phyloP scores from a whole-genome alignment of 345 rosid species.

The Microthlaspi erraticum region DNA sequence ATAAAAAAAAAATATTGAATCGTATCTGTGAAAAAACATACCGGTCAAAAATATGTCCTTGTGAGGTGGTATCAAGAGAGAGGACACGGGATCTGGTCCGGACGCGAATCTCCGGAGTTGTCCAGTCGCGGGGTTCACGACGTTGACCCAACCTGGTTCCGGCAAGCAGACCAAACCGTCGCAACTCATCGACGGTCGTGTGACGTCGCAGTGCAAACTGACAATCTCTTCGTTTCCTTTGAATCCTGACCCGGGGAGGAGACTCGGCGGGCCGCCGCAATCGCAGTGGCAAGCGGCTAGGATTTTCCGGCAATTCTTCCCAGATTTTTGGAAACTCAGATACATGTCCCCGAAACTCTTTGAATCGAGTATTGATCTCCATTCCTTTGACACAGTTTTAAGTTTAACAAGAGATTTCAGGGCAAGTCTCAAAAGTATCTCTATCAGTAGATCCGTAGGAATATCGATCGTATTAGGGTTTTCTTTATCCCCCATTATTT shows the following conservation, averaged over 20 bases:
- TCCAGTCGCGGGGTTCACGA: not conserved
- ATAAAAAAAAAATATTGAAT: too few relatives aligned
- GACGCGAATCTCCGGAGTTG: slow-evolving; percentile 15
- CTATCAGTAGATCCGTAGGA: not conserved
- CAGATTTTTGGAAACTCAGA: not conserved
- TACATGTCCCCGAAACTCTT: not conserved
- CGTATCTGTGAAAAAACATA: too few relatives aligned
- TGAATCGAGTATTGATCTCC: slow-evolving; percentile 13
- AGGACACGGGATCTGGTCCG: not conserved
- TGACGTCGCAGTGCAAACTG: not conserved
- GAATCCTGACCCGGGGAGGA: not conserved
- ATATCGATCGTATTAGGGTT: not conserved
- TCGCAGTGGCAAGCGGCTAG: not conserved
- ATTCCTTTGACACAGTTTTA: slow-evolving; percentile 12
- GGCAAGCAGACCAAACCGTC: slow-evolving; percentile 21
- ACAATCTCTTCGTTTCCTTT: slow-evolving; percentile 14
- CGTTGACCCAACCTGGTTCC: slow-evolving; percentile 3
- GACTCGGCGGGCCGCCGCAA: not conserved
- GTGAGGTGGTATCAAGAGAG: too few relatives aligned
- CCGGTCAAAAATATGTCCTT: too few relatives aligned
- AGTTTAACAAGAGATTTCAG: not conserved
- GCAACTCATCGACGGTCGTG: slow-evolving; percentile 4
- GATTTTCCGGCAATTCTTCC: not conserved
- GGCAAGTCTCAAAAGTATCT: not conserved
- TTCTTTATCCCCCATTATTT: too few relatives aligned